Evolutionary conservation across 495 filamentous ascomycete genomes (phyloP).

Genomic region (Aspergillus cavernicola): DNA sequence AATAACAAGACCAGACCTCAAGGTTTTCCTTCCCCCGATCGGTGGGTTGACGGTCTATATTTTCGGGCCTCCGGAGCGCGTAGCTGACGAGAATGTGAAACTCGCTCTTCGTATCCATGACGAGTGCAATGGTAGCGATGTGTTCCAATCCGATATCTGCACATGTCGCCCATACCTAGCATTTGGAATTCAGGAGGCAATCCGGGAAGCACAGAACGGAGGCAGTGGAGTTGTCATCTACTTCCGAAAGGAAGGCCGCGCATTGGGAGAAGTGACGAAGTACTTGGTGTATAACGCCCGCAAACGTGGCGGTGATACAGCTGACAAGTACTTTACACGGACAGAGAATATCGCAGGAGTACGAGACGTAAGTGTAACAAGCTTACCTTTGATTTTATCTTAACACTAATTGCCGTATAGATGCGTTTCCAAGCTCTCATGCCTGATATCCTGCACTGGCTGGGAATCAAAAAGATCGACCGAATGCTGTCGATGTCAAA

Average conservation of each 20-base stretch:
- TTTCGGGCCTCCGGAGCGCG: slow-evolving; percentile 91
- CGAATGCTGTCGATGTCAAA: slow-evolving; percentile 98
- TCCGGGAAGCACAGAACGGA: slow-evolving; percentile 92
- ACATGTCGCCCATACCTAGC: slow-evolving; percentile 96
- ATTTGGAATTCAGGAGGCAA: slow-evolving; percentile 94
- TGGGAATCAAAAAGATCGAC: slow-evolving; percentile 98
- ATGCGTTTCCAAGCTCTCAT: slow-evolving; percentile 99
- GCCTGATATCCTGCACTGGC: slow-evolving; percentile 98
- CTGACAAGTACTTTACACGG: slow-evolving; percentile 95
- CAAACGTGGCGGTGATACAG: slow-evolving; percentile 73
- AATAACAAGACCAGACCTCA: slow-evolving; percentile 90
- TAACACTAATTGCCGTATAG: slow-evolving; percentile 14
- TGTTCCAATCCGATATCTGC: slow-evolving; percentile 98
- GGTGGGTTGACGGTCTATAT: slow-evolving; percentile 95
- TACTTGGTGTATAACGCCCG: slow-evolving; percentile 96
- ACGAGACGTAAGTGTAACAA: slow-evolving; percentile 48
- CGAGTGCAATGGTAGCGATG: slow-evolving; percentile 96
- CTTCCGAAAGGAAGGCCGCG: slow-evolving; percentile 96
- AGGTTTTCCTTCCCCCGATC: slow-evolving; percentile 93
- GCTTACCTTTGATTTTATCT: neutral
- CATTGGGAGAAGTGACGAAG: slow-evolving; percentile 96
- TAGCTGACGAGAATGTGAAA: slow-evolving; percentile 80
- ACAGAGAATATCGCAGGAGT: slow-evolving; percentile 98
- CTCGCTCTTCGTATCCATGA: slow-evolving; percentile 92
- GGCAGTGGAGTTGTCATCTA: slow-evolving; percentile 97